These are phyloP conservation scores for Paspalum vaginatum DNA, from an alignment of 176 grass and related monocot species.

Conservation along the genomic window DNA sequence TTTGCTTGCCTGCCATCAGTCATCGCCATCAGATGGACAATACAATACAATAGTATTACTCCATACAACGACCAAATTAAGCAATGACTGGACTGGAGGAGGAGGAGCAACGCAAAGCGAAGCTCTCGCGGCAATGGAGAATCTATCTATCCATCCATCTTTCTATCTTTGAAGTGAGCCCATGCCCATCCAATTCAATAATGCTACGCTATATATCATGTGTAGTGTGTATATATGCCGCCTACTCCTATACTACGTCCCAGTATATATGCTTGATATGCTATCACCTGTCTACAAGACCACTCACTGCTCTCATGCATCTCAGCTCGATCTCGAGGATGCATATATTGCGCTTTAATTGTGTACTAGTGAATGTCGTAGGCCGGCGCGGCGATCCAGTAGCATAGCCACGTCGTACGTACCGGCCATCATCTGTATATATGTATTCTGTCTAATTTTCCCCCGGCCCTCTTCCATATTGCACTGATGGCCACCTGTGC, in stretches of 20 bases:
- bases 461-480: too few relatives aligned
- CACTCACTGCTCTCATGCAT: too few relatives aligned
- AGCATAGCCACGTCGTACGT: too few relatives aligned
- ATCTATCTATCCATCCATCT: not conserved
- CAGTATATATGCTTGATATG: not conserved
- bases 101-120: not conserved
- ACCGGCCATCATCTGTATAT: too few relatives aligned
- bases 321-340: too few relatives aligned
- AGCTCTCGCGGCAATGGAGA: slow-evolving; percentile 23
- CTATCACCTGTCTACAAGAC: not conserved
- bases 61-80: not conserved
- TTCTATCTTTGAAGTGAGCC: not conserved
- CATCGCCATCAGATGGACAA: not conserved
- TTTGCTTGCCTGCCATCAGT: slow-evolving; percentile 6
- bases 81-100: not conserved
- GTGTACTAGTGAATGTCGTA: too few relatives aligned
- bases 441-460: too few relatives aligned
- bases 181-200: not conserved
- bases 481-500: too few relatives aligned
- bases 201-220: slow-evolving; percentile 16
- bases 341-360: too few relatives aligned
- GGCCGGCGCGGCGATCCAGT: too few relatives aligned
- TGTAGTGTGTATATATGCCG: not conserved
- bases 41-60: not conserved
- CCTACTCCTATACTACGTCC: not conserved